A percentile compares a stretch with the other conserved stretches of the same genome.
Evolutionary conservation across 306 rosid genomes (phyloP).

Genomic region (Malus asiatica): DNA sequence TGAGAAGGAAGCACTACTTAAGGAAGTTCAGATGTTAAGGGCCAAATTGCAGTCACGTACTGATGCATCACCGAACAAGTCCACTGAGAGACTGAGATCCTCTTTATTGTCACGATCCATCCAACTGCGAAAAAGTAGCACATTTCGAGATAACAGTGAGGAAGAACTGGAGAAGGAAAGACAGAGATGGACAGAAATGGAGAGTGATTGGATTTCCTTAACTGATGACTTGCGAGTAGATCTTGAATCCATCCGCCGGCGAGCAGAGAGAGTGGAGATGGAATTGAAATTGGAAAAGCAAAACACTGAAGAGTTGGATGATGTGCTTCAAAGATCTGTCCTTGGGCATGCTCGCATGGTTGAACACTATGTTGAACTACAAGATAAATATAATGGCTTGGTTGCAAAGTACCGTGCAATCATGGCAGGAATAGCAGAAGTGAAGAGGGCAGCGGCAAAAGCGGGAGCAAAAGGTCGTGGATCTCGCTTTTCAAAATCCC

Average conservation of each 20-base stretch:
- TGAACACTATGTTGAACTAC: constrained; percentile 89
- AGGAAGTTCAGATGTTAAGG: constrained; percentile 69
- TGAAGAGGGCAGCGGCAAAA: constrained; percentile 78
- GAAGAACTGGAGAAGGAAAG: constrained; percentile 81
- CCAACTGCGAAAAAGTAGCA: constrained; percentile 53
- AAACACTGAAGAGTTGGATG: constrained; percentile 77
- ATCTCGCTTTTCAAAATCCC: constrained; percentile 71
- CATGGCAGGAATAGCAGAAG: constrained; percentile 89
- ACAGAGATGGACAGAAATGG: constrained; percentile 93
- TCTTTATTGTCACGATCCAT: constrained; percentile 72
- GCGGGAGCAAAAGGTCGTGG: constrained; percentile 78
- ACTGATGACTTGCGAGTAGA: constrained; percentile 90
- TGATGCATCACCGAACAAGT: constrained; percentile 45
- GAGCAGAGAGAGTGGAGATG: constrained; percentile 64
- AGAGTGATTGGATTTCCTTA: constrained; percentile 92
- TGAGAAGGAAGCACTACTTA: constrained; percentile 87
- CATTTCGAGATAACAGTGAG: constrained; percentile 25
- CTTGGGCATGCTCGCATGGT: constrained; percentile 85
- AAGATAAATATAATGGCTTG: constrained; percentile 77
- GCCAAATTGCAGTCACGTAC: constrained; percentile 50
- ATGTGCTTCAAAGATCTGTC: constrained; percentile 72
- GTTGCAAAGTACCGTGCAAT: constrained; percentile 69
- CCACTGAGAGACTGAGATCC: constrained; percentile 74
- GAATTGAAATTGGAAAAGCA: constrained; percentile 67
- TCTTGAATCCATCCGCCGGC: constrained; percentile 54